These are phyloP conservation scores for Termitomyces sp. DNA, from an alignment of 768 basidiomycete genomes.

Conservation along the genomic window DNA sequence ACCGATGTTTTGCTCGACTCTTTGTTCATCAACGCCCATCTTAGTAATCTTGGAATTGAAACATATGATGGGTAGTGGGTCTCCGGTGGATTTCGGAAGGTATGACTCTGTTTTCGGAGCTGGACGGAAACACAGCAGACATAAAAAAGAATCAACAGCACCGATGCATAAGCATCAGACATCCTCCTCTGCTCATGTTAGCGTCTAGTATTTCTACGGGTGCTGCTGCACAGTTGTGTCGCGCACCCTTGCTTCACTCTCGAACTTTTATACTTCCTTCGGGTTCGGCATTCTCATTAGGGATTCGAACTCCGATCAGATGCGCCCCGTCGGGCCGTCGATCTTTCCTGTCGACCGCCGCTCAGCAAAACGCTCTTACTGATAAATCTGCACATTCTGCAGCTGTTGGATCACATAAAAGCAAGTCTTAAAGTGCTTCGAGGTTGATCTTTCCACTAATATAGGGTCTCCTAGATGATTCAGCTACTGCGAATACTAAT, in stretches of 20 bases:
- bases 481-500: slow-evolving; percentile 13
- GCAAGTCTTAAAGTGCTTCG: slow-evolving; percentile 8
- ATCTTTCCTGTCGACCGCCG: slow-evolving; percentile 13
- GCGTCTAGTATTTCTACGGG: slow-evolving; percentile 9
- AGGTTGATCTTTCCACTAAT: neutral
- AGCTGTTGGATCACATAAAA: slow-evolving; percentile 17
- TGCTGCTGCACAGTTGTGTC: slow-evolving; percentile 10
- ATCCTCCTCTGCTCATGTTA: slow-evolving; percentile 5
- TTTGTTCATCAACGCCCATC: neutral
- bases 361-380: slow-evolving; percentile 14
- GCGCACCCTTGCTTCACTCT: slow-evolving; percentile 5
- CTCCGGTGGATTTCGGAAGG: slow-evolving; percentile 12
- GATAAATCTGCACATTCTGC: slow-evolving; percentile 15
- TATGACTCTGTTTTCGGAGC: slow-evolving; percentile 9
- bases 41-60: neutral
- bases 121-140: slow-evolving; percentile 9
- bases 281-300: neutral
- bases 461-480: slow-evolving; percentile 11
- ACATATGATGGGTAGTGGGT: neutral
- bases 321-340: slow-evolving; percentile 1
- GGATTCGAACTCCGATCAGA: neutral
- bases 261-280: slow-evolving; percentile 7
- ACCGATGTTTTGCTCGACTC: neutral
- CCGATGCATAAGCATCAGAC: neutral
- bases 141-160: slow-evolving; percentile 12